Evolutionary conservation across 148 eudicot genomes (phyloP).

Genomic region (Camellia lanceoleosa): DNA sequence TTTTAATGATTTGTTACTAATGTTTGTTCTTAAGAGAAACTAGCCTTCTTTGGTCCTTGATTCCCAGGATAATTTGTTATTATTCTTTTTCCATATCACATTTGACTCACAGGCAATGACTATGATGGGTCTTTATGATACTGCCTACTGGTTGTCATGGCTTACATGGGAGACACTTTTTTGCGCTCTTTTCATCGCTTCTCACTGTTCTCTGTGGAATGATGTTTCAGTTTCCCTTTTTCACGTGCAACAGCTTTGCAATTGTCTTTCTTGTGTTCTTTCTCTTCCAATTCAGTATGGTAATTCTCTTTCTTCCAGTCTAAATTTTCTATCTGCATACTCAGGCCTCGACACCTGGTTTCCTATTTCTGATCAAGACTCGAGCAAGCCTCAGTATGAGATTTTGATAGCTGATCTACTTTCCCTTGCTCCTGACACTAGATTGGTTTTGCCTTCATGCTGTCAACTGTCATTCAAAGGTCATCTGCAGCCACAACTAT

Average conservation of each 20-base stretch:
- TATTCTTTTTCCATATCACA: slow-evolving; percentile 37
- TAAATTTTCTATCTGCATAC: neutral
- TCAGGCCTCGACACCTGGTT: neutral
- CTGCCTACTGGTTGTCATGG: slow-evolving; percentile 95
- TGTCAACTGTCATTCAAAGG: slow-evolving; percentile 57
- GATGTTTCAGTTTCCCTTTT: slow-evolving; percentile 70
- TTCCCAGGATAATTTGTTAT: neutral
- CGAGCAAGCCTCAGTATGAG: neutral
- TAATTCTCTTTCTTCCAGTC: slow-evolving; percentile 20
- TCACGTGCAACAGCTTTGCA: slow-evolving; percentile 63
- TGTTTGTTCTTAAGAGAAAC: slow-evolving; percentile 73
- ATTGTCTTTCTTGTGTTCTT: slow-evolving; percentile 65
- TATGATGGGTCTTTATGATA: slow-evolving; percentile 89
- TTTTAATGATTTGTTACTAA: slow-evolving; percentile 27
- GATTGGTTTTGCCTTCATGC: slow-evolving; percentile 64
- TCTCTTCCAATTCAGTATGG: slow-evolving; percentile 79
- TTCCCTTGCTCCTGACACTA: slow-evolving; percentile 27
- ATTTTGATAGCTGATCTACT: neutral
- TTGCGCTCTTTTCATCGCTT: slow-evolving; percentile 46
- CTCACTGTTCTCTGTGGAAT: slow-evolving; percentile 63
- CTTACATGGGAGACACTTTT: slow-evolving; percentile 59
- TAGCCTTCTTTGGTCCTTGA: slow-evolving; percentile 42
- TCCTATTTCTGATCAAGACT: neutral
- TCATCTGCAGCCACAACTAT: slow-evolving; percentile 53
- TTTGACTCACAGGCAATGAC: slow-evolving; percentile 63